These are phyloP conservation scores for Lolium perenne DNA, from an alignment of 176 grass and related monocot species.

Conservation along the genomic window DNA sequence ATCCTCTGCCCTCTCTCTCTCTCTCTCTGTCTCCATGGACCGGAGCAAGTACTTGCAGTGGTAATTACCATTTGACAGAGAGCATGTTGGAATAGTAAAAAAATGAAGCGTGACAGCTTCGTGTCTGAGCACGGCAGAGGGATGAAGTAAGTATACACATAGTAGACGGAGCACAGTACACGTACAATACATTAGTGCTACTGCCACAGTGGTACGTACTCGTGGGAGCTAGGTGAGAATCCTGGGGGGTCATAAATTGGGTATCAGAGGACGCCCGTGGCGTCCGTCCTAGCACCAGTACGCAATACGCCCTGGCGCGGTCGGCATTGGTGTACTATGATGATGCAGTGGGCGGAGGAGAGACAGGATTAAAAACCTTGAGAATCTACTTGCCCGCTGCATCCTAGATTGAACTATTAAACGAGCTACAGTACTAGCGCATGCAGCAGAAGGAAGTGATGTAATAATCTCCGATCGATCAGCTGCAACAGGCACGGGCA, in stretches of 20 bases:
- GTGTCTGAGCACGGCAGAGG: neutral
- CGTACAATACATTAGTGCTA: too few species aligned
- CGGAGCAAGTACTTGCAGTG: neutral
- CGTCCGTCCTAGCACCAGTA: neutral
- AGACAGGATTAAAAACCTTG: too few species aligned
- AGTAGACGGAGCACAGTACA: neutral
- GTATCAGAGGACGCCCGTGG: constrained; percentile 21
- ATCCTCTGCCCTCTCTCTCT: too few species aligned
- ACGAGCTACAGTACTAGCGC: neutral
- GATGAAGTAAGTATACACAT: neutral
- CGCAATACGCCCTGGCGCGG: neutral
- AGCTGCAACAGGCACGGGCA: too few species aligned
- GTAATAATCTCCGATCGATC: too few species aligned
- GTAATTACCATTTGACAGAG: neutral
- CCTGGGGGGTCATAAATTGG: neutral
- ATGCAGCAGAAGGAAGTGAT: too few species aligned
- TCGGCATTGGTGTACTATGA: neutral
- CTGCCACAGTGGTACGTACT: too few species aligned
- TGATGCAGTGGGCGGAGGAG: too few species aligned
- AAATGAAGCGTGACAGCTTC: too few species aligned
- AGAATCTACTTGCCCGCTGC: neutral
- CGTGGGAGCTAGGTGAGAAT: neutral
- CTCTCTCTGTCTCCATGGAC: neutral
- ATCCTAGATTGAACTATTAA: neutral
- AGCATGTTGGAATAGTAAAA: neutral